Evolutionary conservation across 2,329 filamentous ascomycete genomes (phyloP).

Genomic region (Penicillium vulpinum): DNA sequence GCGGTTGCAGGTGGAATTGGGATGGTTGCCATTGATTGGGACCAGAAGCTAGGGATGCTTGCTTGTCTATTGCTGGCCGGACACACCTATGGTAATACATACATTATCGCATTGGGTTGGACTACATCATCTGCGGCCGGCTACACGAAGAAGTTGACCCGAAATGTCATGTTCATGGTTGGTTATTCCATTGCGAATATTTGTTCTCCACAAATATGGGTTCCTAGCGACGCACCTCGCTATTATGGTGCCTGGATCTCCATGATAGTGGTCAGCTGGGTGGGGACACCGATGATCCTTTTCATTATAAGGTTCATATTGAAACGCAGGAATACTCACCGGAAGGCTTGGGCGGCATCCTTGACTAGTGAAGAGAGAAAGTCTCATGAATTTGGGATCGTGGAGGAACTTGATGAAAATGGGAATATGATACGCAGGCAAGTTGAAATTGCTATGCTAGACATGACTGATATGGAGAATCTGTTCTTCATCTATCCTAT

Average conservation of each 20-base stretch:
- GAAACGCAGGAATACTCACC: not conserved
- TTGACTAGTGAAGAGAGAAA: constrained; percentile 8
- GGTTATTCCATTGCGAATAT: constrained; percentile 27
- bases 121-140: constrained; percentile 37
- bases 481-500: constrained; percentile 41
- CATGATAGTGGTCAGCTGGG: constrained; percentile 37
- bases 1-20: constrained; percentile 29
- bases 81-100: constrained; percentile 37
- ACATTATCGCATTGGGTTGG: constrained; percentile 41
- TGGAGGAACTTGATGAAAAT: constrained; percentile 35
- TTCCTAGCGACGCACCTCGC: constrained; percentile 27
- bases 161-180: constrained; percentile 34
- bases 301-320: constrained; percentile 39
- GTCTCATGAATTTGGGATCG: constrained; percentile 13
- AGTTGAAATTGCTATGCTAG: constrained; percentile 36
- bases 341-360: not conserved
- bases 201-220: constrained; percentile 35
- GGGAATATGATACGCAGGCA: constrained; percentile 32
- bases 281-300: constrained; percentile 37
- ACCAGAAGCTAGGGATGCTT: constrained; percentile 30
- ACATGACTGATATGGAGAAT: constrained; percentile 45
- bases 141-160: constrained; percentile 34
- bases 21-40: constrained; percentile 35
- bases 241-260: constrained; percentile 37
- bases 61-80: constrained; percentile 35